Evolutionary conservation across 164 flowering plant genomes (phyloP).

Genomic region (Litsea cubeba): DNA sequence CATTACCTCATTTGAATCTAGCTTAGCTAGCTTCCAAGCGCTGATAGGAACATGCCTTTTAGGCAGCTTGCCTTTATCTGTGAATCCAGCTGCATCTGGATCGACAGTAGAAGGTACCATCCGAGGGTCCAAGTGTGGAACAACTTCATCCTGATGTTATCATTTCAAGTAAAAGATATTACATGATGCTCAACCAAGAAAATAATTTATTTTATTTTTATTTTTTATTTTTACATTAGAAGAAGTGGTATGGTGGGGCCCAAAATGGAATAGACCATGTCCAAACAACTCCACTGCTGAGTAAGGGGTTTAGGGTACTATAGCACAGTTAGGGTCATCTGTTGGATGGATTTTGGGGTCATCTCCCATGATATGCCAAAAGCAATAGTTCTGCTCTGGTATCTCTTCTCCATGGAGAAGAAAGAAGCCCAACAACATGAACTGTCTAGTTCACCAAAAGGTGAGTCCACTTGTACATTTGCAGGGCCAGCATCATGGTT

Average conservation of each 20-base stretch:
- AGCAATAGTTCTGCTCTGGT: background rate
- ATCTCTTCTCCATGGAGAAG: background rate
- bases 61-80: slow-evolving; percentile 46
- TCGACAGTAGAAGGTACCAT: slow-evolving; percentile 89
- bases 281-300: background rate
- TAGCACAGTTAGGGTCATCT: background rate
- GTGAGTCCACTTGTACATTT: background rate
- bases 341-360: background rate
- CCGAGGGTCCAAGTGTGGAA: slow-evolving; percentile 90
- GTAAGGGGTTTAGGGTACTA: background rate
- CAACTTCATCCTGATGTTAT: slow-evolving; percentile 77
- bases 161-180: background rate
- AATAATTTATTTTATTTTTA: no score
- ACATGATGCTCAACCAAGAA: background rate
- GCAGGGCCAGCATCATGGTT: background rate
- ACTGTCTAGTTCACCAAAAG: background rate
- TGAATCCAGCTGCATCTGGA: slow-evolving; percentile 70
- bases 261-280: background rate
- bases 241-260: background rate
- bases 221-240: no score
- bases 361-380: no score
- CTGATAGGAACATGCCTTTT: slow-evolving; percentile 65
- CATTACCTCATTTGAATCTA: slow-evolving; percentile 80
- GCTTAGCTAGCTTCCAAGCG: slow-evolving; percentile 94
- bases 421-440: background rate